phyloP scores from a whole-genome alignment of 345 rosid genomes.

The Schrenkiella parvula region DNA sequence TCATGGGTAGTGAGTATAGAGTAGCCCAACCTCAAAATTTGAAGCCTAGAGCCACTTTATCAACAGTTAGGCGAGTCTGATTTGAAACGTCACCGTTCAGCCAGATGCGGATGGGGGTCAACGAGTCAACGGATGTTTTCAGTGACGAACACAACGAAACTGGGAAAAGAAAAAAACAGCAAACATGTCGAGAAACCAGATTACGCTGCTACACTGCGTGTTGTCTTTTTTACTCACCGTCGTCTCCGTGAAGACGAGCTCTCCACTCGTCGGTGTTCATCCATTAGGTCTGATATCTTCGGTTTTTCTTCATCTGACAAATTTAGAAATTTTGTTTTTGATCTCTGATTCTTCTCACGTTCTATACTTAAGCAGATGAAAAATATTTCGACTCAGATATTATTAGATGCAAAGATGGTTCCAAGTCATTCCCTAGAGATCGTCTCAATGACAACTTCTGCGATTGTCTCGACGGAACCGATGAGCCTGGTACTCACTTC shows the following conservation, averaged over 20 bases:
- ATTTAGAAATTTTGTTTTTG: background rate
- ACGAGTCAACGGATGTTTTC: background rate
- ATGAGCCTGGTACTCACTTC: conserved; percentile 73
- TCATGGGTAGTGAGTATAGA: too few species aligned
- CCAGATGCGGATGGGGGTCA: background rate
- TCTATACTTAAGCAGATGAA: conserved; percentile 49
- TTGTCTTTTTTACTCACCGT: conserved; percentile 18
- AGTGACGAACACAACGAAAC: background rate
- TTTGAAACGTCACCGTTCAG: background rate
- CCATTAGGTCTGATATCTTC: conserved; percentile 49
- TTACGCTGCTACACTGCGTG: conserved; percentile 10
- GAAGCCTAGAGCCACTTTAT: background rate
- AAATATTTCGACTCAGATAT: conserved; percentile 55
- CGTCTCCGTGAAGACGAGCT: conserved; percentile 29
- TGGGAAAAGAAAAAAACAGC: conserved; percentile 3
- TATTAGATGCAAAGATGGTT: conserved; percentile 87
- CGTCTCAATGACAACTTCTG: conserved; percentile 90
- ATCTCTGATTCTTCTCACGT: background rate
- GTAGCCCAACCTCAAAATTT: background rate
- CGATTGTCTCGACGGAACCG: conserved; percentile 92
- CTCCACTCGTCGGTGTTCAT: conserved; percentile 54
- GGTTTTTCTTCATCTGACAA: background rate
- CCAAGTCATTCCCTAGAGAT: conserved; percentile 65
- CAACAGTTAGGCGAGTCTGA: background rate
- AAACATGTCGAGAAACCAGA: conserved; percentile 17